A percentile compares a stretch with the other conserved stretches of the same genome.
These are phyloP conservation scores for Petunia hybrid DNA, from an alignment of 305 asterid genomes.

Conservation along the genomic window DNA sequence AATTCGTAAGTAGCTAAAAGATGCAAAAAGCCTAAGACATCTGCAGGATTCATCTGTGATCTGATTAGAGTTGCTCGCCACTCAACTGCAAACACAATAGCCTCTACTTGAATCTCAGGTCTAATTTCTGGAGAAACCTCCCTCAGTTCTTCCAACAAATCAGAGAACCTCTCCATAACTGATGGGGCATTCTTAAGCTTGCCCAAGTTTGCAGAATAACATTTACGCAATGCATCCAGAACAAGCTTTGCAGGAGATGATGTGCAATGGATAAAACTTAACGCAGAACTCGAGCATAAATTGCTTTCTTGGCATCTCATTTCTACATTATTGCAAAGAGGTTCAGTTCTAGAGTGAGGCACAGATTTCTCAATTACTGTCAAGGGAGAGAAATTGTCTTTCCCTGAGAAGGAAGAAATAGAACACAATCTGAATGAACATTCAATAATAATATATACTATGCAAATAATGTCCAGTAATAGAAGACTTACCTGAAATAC, in stretches of 20 bases:
- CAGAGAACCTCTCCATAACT: slow-evolving; percentile 7
- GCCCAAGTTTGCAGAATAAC: background rate
- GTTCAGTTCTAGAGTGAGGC: too few species aligned
- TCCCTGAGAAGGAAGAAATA: too few species aligned
- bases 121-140: too few species aligned
- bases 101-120: slow-evolving; percentile 6
- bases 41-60: slow-evolving; percentile 6
- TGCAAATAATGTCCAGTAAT: slow-evolving; percentile 31
- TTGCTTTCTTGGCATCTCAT: background rate
- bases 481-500: slow-evolving; percentile 41
- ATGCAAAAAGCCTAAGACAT: slow-evolving; percentile 37
- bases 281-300: background rate
- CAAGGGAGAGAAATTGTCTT: too few species aligned
- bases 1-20: background rate
- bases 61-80: slow-evolving; percentile 21
- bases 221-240: slow-evolving; percentile 35
- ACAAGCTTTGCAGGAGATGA: slow-evolving; percentile 33
- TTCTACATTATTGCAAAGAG: background rate
- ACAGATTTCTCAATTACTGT: too few species aligned
- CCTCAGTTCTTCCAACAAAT: slow-evolving; percentile 3
- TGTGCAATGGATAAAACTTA: slow-evolving; percentile 10
- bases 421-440: too few species aligned
- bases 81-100: slow-evolving; percentile 20
- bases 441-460: too few species aligned
- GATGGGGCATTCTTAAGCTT: background rate